Base-by-base conservation (phyloP, 2,329 filamentous ascomycete species). In the Beauveria pseudobassiana region DNA sequence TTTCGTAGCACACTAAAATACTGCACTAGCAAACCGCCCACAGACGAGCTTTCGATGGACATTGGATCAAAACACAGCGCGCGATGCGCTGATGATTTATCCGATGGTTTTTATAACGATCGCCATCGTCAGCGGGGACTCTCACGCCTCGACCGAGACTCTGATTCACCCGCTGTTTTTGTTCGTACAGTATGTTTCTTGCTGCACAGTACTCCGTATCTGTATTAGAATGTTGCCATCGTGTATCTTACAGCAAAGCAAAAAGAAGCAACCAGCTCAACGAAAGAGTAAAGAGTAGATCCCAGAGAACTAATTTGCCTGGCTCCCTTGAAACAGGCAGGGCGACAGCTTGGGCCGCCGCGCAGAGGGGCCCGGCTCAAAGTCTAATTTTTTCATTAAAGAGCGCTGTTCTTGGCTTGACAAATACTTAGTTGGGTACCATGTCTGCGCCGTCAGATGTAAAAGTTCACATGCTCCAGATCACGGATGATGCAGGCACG, bases 71-170 rank as follows among this genome's bases (percentile, higher is more conserved):
- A 49, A 57, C 54, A 48, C 43, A 10, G 53, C 45, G 22, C 22
- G 55, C 42, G 55, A 59, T 59, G 46, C 16, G 30, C 30, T 40
- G 30, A 59, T 51, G 34, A 43, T 26, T 43, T 48, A 28, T 45
- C 2, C 14, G 57, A 49, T 59, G 34, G 18, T 43, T n/a, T 30
- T 50, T 42, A 59, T 52, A 24, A 59, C 48, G 57, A 59, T 59
- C 57, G 46, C 22, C 57, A 34, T 38, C n/a, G 8, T 24, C 57
- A 38, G 12, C 34, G 48, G 54, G 57, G 46, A 24, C 43, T 50
- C 45, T 8, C 28, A 16, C 48, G 42, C 55, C 4, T 46, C 45
- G 7, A 22, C 57, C 34, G 24, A 40, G 12, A 18, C 6, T 34
- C 42, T 16, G 28, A 16, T 42, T 52, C 30, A 20, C 22, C 20